phyloP scores from a whole-genome alignment of 352 stramenopile genomes.

The Nothophytophthora sp. region DNA sequence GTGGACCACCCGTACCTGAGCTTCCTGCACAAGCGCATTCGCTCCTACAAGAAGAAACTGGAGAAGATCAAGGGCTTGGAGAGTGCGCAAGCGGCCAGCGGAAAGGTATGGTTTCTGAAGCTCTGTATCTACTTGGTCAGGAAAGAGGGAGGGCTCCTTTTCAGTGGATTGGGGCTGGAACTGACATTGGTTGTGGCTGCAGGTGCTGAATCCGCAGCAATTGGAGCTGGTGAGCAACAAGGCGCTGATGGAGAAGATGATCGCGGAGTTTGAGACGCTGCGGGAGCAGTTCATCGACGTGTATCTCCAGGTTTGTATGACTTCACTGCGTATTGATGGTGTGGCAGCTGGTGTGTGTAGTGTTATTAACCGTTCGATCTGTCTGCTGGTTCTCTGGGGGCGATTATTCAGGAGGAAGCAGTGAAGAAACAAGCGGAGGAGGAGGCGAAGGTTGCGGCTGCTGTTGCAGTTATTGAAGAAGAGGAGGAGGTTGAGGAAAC shows the following conservation, averaged over 20 bases:
- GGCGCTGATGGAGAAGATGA: conserved; percentile 70
- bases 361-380: neutral
- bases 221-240: conserved; percentile 70
- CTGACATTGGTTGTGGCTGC: too few relatives aligned
- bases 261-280: conserved; percentile 71
- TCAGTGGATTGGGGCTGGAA: neutral
- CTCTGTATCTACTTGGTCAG: neutral
- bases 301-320: conserved; percentile 32
- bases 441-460: conserved; percentile 10
- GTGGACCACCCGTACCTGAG: conserved; percentile 81
- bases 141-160: neutral
- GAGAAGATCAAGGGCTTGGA: conserved; percentile 84
- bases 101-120: conserved; percentile 35
- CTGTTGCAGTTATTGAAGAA: conserved; percentile 7
- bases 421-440: conserved; percentile 30
- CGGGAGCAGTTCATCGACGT: conserved; percentile 79
- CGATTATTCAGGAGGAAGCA: conserved; percentile 42
- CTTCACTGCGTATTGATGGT: neutral
- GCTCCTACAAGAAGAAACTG: conserved; percentile 84
- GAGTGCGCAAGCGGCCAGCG: conserved; percentile 35
- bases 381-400: neutral
- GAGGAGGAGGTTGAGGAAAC: conserved; percentile 13
- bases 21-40: conserved; percentile 82
- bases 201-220: conserved; percentile 77
- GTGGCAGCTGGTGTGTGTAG: neutral